Percentiles rank a stretch among this genome's conserved stretches.
phyloP scores from a whole-genome alignment of 768 basidiomycete species.

The Pleurotus ostreatus region DNA sequence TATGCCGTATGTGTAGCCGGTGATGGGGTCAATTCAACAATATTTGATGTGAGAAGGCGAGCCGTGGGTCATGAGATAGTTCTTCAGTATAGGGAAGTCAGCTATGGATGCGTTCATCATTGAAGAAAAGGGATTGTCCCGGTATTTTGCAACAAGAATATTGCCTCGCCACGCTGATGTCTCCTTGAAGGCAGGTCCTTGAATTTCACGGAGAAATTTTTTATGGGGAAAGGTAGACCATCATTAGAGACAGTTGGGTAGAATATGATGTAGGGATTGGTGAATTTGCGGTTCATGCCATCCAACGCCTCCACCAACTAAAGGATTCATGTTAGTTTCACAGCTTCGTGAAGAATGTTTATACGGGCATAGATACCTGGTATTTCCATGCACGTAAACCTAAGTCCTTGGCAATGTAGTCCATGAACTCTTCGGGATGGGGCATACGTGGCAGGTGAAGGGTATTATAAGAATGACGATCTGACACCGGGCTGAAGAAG shows the following conservation, averaged over 20 bases:
- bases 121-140: slow-evolving; percentile 24
- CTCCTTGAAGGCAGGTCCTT: slow-evolving; percentile 57
- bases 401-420: too few species aligned
- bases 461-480: slow-evolving; percentile 40
- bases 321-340: slow-evolving; percentile 56
- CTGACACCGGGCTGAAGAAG: slow-evolving; percentile 22
- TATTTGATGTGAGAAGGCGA: slow-evolving; percentile 21
- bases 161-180: slow-evolving; percentile 75
- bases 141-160: slow-evolving; percentile 66
- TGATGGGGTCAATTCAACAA: too few species aligned
- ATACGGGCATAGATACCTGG: slow-evolving; percentile 28
- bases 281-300: too few species aligned
- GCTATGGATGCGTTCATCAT: slow-evolving; percentile 82
- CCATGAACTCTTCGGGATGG: too few species aligned
- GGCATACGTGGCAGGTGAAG: slow-evolving; percentile 11
- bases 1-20: too few species aligned
- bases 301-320: too few species aligned
- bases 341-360: slow-evolving; percentile 65
- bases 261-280: too few species aligned
- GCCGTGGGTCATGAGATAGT: slow-evolving; percentile 67
- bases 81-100: slow-evolving; percentile 78
- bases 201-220: slow-evolving; percentile 73
- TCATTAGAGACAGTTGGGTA: too few species aligned
- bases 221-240: slow-evolving; percentile 56
- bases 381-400: too few species aligned